These are phyloP conservation scores for Jasminum sambac DNA, from an alignment of 257 asterid species.

Conservation along the genomic window DNA sequence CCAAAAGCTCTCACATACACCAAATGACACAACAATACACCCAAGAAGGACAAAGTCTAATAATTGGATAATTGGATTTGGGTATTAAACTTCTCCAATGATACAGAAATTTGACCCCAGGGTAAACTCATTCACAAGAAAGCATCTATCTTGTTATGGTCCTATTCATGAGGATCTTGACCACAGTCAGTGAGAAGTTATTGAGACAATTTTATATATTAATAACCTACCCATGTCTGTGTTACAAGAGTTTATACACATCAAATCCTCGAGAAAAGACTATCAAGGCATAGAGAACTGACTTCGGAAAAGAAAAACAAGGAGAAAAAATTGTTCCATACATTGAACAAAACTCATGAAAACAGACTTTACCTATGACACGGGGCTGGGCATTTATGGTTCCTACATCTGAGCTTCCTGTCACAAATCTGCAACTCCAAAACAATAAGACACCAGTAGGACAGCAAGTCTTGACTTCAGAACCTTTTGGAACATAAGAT, in stretches of 20 bases:
- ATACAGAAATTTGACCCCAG: too few relatives aligned
- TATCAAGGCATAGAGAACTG: neutral
- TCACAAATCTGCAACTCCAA: slow-evolving; percentile 69
- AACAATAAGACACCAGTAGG: slow-evolving; percentile 14
- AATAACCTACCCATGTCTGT: neutral
- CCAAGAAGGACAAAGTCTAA: too few relatives aligned
- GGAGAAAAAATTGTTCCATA: slow-evolving; percentile 21
- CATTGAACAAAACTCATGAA: slow-evolving; percentile 13
- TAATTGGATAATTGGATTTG: too few relatives aligned
- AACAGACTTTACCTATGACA: slow-evolving; percentile 70
- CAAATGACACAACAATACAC: too few relatives aligned
- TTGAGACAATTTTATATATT: neutral
- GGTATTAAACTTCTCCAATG: too few relatives aligned
- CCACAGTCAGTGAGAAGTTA: slow-evolving; percentile 12
- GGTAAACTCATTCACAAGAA: neutral
- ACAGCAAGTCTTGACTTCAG: neutral
- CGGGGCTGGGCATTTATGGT: slow-evolving; percentile 96
- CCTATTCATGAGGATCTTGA: too few relatives aligned
- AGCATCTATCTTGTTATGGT: neutral
- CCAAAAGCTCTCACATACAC: too few relatives aligned
- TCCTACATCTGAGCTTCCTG: slow-evolving; percentile 89
- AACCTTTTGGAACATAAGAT: neutral
- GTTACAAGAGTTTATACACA: neutral
- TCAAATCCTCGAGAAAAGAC: neutral
- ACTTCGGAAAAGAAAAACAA: slow-evolving; percentile 4